phyloP scores from a whole-genome alignment of 805 yeast species.

The Komagataella mondaviorum region DNA sequence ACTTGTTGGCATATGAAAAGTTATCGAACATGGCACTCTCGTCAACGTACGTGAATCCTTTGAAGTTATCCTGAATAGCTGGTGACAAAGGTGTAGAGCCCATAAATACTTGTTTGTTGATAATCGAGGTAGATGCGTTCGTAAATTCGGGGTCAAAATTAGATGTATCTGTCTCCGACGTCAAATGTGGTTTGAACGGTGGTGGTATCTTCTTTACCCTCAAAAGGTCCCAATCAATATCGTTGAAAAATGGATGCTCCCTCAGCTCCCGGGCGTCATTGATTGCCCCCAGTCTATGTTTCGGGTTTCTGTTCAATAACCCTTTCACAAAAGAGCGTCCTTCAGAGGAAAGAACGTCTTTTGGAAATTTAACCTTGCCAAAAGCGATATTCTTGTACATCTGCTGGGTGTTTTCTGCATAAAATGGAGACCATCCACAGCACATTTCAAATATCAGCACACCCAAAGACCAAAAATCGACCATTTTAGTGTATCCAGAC shows the following conservation, averaged over 20 bases:
- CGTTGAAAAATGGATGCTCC: slow-evolving; percentile 85
- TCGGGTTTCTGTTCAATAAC: slow-evolving; percentile 86
- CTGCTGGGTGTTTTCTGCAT: slow-evolving; percentile 95
- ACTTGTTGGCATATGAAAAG: slow-evolving; percentile 24
- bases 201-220: slow-evolving; percentile 80
- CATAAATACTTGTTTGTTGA: slow-evolving; percentile 52
- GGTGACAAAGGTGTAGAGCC: slow-evolving; percentile 81
- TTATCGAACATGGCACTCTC: slow-evolving; percentile 87
- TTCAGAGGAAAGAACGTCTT: slow-evolving; percentile 84
- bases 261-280: slow-evolving; percentile 88
- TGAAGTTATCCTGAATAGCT: slow-evolving; percentile 91
- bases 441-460: slow-evolving; percentile 97
- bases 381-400: slow-evolving; percentile 98
- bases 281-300: slow-evolving; percentile 82
- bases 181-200: slow-evolving; percentile 89
- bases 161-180: slow-evolving; percentile 86
- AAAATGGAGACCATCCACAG: slow-evolving; percentile 99
- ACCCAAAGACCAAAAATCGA: slow-evolving; percentile 97
- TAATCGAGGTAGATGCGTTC: slow-evolving; percentile 72
- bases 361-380: slow-evolving; percentile 95
- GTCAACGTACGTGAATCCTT: slow-evolving; percentile 94
- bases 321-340: slow-evolving; percentile 96
- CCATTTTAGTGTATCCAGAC: slow-evolving; percentile 96
- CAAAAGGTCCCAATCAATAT: slow-evolving; percentile 80
- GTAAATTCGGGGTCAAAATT: slow-evolving; percentile 98